A percentile compares a stretch with the other conserved stretches of the same genome.
Conservation (phyloP, 2,329 filamentous ascomycete genomes). For the Fusarium penzigii region DNA sequence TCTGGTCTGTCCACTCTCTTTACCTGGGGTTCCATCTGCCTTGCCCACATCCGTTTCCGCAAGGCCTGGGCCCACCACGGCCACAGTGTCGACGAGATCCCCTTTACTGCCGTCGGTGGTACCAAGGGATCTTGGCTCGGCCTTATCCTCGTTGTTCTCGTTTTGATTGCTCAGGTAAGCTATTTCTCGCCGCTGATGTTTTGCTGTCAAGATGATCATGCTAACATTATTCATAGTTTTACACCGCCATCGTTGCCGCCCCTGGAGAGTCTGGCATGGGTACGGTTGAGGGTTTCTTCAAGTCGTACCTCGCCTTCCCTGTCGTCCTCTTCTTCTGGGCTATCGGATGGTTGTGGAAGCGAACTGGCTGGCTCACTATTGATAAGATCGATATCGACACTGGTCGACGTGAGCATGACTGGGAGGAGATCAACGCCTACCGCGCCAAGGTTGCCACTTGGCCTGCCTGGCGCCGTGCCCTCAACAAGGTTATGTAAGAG, state of each 20-base stretch:
- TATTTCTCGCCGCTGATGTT: background rate
- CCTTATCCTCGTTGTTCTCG: conserved; percentile 55
- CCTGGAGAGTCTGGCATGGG: conserved; percentile 34
- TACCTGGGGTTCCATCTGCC: conserved; percentile 66
- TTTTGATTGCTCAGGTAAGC: conserved; percentile 55
- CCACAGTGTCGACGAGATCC: conserved; percentile 65
- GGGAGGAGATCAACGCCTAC: conserved; percentile 61
- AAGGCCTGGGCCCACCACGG: conserved; percentile 60
- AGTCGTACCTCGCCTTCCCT: conserved; percentile 54
- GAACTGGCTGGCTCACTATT: conserved; percentile 57
- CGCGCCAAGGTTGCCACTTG: conserved; percentile 49
- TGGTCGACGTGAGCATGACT: conserved; percentile 66
- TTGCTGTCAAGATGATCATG: background rate
- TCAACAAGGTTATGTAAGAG: conserved; percentile 41
- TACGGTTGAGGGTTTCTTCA: conserved; percentile 55
- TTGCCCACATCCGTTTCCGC: conserved; percentile 66
- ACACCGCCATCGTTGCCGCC: conserved; percentile 46
- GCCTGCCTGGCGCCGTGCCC: conserved; percentile 51
- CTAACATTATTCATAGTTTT: conserved; percentile 41
- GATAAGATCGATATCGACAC: conserved; percentile 68
- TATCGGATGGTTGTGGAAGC: conserved; percentile 66
- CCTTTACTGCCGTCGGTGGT: conserved; percentile 62
- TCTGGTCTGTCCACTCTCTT: conserved; percentile 65
- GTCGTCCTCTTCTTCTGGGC: conserved; percentile 59
- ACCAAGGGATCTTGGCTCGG: conserved; percentile 65